phyloP scores from a whole-genome alignment of 2,329 filamentous ascomycete species.

The Onygenales sp. region DNA sequence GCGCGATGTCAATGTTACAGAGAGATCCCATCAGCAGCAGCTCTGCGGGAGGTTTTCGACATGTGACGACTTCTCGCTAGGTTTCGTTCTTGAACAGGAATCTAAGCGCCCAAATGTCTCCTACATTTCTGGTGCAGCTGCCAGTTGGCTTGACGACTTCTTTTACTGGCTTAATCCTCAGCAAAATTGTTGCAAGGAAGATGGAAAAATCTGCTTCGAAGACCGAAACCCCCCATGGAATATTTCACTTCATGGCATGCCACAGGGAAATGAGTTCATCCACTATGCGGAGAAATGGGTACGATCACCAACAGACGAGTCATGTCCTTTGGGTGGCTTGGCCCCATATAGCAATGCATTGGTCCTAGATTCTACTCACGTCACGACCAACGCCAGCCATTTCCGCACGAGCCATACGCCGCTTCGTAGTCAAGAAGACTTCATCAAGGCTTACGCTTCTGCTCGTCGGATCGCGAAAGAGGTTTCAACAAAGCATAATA shows the following conservation, averaged over 20 bases:
- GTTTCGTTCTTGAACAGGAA: constrained; percentile 88
- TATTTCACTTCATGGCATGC: constrained; percentile 81
- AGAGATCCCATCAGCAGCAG: constrained; percentile 67
- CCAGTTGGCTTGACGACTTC: constrained; percentile 96
- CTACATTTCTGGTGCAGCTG: constrained; percentile 77
- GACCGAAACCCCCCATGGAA: constrained; percentile 76
- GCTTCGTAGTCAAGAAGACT: constrained; percentile 78
- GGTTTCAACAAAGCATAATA: constrained; percentile 60
- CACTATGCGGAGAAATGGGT: constrained; percentile 80
- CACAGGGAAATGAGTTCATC: constrained; percentile 83
- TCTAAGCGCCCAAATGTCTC: constrained; percentile 80
- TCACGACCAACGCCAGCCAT: constrained; percentile 70
- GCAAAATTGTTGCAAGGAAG: constrained; percentile 65
- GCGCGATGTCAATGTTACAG: constrained; percentile 66
- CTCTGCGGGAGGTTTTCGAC: constrained; percentile 87
- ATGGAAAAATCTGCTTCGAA: constrained; percentile 66
- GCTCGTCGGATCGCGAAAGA: constrained; percentile 78
- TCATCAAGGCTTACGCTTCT: constrained; percentile 81
- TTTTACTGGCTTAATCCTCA: constrained; percentile 92
- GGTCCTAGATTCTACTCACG: constrained; percentile 58
- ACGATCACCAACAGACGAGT: constrained; percentile 64
- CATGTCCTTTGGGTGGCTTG: constrained; percentile 80
- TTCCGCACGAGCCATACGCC: constrained; percentile 88
- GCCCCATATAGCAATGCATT: constrained; percentile 81
- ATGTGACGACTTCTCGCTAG: constrained; percentile 72